Evolutionary conservation across 2,329 filamentous ascomycete species (phyloP), one percentile per base, ranked within the genome.

Genomic region (Stagonosporopsis rhizophila): DNA sequence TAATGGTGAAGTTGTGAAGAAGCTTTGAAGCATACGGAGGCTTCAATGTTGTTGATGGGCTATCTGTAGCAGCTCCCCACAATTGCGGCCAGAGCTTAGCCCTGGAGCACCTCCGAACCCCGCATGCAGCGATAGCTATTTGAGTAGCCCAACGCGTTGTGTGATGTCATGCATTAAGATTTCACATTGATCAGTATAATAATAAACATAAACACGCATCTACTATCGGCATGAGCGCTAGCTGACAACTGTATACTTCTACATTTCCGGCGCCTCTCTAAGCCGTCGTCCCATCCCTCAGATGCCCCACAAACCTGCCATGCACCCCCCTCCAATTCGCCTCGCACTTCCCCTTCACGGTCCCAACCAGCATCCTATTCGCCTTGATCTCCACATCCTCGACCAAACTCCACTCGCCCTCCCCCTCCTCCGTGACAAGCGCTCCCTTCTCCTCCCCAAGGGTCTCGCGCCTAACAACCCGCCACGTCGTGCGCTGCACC

Each of bases 321-420:
- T 76, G 74, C 12, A 68, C 56, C 6, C 72, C 71, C 39, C 58
- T 66, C 70, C 71, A 76, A 35, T 71, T 74, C 52, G 66, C 64
- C 59, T 76, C 74, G 48, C 73, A 75, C 60, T 76, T 76, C 0
- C 65, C 66, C 61, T 64, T 75, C 12, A 76, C 74, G 22, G 71
- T 75, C 2, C 69, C 71, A 1, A 73, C 65, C 34, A 76, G 44
- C 42, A 76, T 46, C 51, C 71, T 62, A 28, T 66, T 71, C 35
- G 67, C 72, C 46, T 58, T 68, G 28, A 76, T 76, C 60, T 74
- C 71, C 27, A 74, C 70, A 61, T 75, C 72, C 52, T 76, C 73
- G 2, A 75, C 70, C 14, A 76, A 38, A 52, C 62, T 67, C 72
- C 67, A 74, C 56, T 73, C 71, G 3, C 50, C 58, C n/a, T 48